A percentile compares a stretch with the other conserved stretches of the same genome.
Evolutionary conservation across 2,329 filamentous ascomycete genomes (phyloP).

Genomic region (Aspergillus spinulosporus): DNA sequence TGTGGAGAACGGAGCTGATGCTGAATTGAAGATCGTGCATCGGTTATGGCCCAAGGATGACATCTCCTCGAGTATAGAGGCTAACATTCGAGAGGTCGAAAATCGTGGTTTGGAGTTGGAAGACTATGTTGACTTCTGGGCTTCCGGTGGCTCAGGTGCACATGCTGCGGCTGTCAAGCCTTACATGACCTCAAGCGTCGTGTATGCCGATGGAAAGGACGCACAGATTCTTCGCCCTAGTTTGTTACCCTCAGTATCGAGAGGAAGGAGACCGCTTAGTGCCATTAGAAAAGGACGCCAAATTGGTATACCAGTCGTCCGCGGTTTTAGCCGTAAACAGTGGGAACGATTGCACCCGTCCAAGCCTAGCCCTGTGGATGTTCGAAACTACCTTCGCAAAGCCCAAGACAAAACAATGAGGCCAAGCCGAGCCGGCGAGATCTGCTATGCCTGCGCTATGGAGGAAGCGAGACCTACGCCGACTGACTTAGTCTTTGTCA

Average conservation of each 20-base stretch:
- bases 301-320: conserved; percentile 82
- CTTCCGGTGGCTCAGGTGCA: conserved; percentile 42
- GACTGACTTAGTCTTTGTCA: conserved; percentile 84
- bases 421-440: conserved; percentile 29
- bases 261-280: conserved; percentile 74
- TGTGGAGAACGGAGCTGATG: conserved; percentile 81
- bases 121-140: conserved; percentile 41
- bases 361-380: conserved; percentile 43
- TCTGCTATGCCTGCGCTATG: conserved; percentile 59
- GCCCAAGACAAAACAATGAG: conserved; percentile 35
- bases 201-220: conserved; percentile 74
- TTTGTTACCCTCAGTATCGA: conserved; percentile 79
- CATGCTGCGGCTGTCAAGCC: conserved; percentile 53
- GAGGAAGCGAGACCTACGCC: conserved; percentile 68
- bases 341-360: conserved; percentile 74
- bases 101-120: conserved; percentile 10
- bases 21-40: conserved; percentile 88
- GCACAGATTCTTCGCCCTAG: conserved; percentile 87
- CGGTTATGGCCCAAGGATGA: conserved; percentile 71
- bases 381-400: conserved; percentile 44
- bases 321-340: conserved; percentile 75
- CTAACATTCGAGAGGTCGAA: conserved; percentile 25
- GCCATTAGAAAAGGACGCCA: conserved; percentile 81
- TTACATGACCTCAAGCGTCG: conserved; percentile 76
- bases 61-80: conserved; percentile 36